A percentile compares a stretch with the other conserved stretches of the same genome.
Conservation (phyloP, 495 filamentous ascomycete species). For the Cercophora samala region DNA sequence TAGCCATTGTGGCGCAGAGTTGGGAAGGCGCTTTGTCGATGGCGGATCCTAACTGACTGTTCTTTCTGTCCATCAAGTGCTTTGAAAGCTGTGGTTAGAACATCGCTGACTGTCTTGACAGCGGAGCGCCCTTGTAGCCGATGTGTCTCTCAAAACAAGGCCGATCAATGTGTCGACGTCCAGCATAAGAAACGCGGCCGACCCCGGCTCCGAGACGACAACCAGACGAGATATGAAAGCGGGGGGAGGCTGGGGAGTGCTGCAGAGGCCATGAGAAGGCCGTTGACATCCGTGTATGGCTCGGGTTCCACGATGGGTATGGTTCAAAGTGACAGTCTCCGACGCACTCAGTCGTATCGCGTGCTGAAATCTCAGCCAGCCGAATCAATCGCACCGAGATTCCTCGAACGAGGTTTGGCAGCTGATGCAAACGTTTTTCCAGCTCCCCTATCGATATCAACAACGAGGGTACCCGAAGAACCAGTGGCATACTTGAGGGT, state of each 20-base stretch:
- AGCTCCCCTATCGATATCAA: slow-evolving; percentile 43
- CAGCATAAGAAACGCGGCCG: slow-evolving; percentile 95
- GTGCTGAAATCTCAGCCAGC: slow-evolving; percentile 58
- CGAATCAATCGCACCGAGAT: slow-evolving; percentile 44
- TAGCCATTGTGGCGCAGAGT: slow-evolving; percentile 22
- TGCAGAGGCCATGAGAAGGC: slow-evolving; percentile 45
- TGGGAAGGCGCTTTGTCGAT: slow-evolving; percentile 25
- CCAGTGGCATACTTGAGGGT: slow-evolving; percentile 55
- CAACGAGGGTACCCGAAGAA: slow-evolving; percentile 35
- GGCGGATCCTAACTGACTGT: neutral
- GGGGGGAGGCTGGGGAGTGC: slow-evolving; percentile 42
- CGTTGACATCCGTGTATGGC: slow-evolving; percentile 43
- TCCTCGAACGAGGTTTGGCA: slow-evolving; percentile 43
- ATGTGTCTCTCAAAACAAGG: slow-evolving; percentile 59
- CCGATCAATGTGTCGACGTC: slow-evolving; percentile 90
- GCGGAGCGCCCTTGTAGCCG: slow-evolving; percentile 61
- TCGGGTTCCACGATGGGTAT: slow-evolving; percentile 35
- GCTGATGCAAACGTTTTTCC: slow-evolving; percentile 48
- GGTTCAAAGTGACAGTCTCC: slow-evolving; percentile 48
- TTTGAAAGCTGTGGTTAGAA: neutral
- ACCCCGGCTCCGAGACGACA: slow-evolving; percentile 85
- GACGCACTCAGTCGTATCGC: slow-evolving; percentile 51
- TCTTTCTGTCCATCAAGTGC: neutral
- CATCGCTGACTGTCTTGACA: slow-evolving; percentile 35
- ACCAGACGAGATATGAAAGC: slow-evolving; percentile 53